phyloP scores from a whole-genome alignment of 2,329 filamentous ascomycete genomes.

The Sporothrix phasma region DNA sequence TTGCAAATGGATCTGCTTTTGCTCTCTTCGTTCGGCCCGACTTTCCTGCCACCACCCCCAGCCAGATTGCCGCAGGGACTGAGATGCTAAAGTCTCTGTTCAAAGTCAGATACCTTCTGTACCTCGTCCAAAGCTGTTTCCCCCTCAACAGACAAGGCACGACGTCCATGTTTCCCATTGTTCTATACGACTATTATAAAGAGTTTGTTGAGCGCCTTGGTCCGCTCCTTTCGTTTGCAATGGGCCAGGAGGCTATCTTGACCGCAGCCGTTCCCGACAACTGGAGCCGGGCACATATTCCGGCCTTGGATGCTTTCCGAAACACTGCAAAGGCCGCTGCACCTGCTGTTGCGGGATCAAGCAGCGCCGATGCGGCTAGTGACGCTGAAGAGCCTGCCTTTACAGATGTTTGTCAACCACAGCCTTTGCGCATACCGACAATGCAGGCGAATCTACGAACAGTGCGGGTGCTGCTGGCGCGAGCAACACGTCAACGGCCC shows the following conservation, averaged over 20 bases:
- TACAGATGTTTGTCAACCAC: slow-evolving; percentile 11
- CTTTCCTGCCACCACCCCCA: slow-evolving; percentile 23
- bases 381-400: slow-evolving; percentile 13
- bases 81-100: slow-evolving; percentile 68
- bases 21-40: slow-evolving; percentile 49
- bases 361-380: neutral
- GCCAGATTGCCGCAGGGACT: slow-evolving; percentile 55
- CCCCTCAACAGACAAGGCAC: slow-evolving; percentile 54
- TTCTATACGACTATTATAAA: slow-evolving; percentile 75
- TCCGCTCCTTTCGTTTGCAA: slow-evolving; percentile 64
- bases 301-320: slow-evolving; percentile 7
- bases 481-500: neutral
- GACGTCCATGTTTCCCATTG: slow-evolving; percentile 63
- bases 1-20: slow-evolving; percentile 53
- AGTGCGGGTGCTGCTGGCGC: neutral
- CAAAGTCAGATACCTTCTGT: slow-evolving; percentile 64
- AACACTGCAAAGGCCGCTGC: neutral
- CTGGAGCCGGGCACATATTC: slow-evolving; percentile 36
- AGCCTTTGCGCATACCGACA: slow-evolving; percentile 18
- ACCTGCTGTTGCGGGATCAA: neutral
- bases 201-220: slow-evolving; percentile 66
- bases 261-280: slow-evolving; percentile 62
- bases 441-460: slow-evolving; percentile 15
- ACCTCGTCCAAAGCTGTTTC: slow-evolving; percentile 65
- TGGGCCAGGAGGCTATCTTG: slow-evolving; percentile 76